Conservation (phyloP, 441 rosid species). For the Populus hybrid region DNA sequence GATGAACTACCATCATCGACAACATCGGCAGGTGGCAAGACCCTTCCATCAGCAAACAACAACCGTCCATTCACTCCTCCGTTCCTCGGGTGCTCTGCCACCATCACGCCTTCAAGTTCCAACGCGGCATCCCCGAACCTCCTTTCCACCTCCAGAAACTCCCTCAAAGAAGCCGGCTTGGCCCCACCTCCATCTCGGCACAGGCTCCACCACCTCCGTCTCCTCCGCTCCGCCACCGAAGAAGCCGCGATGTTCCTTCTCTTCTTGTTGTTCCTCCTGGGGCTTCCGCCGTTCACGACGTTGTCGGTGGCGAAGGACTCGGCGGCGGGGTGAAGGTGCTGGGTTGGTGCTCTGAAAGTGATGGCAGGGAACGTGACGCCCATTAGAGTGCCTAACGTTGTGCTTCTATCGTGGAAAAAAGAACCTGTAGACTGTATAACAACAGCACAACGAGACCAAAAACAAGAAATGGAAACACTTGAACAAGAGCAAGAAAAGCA, state of each 20-base stretch:
- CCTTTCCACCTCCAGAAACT: conserved; percentile 80
- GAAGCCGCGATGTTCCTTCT: conserved; percentile 26
- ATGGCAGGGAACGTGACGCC: conserved; percentile 70
- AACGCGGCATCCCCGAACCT: conserved; percentile 64
- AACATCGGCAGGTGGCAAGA: conserved; percentile 59
- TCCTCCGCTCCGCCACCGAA: conserved; percentile 36
- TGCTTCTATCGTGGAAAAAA: conserved; percentile 93
- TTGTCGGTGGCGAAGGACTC: conserved; percentile 15
- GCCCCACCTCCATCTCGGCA: conserved; percentile 54
- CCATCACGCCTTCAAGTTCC: conserved; percentile 51
- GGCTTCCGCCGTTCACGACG: conserved; percentile 19
- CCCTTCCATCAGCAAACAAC: conserved; percentile 74
- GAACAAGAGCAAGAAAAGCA: background rate
- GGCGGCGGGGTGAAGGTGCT: conserved; percentile 30
- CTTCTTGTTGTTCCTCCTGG: conserved; percentile 21
- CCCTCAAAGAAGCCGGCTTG: conserved; percentile 71
- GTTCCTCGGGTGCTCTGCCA: conserved; percentile 16
- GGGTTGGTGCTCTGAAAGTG: conserved; percentile 48
- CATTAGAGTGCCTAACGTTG: conserved; percentile 81
- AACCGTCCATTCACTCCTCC: conserved; percentile 30
- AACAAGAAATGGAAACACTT: background rate
- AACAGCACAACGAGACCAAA: background rate
- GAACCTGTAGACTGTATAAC: conserved; percentile 74
- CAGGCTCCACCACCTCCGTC: conserved; percentile 79
- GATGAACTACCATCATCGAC: conserved; percentile 23